These are phyloP conservation scores for Boletellus ananas DNA, from an alignment of 768 basidiomycete species.

Conservation along the genomic window DNA sequence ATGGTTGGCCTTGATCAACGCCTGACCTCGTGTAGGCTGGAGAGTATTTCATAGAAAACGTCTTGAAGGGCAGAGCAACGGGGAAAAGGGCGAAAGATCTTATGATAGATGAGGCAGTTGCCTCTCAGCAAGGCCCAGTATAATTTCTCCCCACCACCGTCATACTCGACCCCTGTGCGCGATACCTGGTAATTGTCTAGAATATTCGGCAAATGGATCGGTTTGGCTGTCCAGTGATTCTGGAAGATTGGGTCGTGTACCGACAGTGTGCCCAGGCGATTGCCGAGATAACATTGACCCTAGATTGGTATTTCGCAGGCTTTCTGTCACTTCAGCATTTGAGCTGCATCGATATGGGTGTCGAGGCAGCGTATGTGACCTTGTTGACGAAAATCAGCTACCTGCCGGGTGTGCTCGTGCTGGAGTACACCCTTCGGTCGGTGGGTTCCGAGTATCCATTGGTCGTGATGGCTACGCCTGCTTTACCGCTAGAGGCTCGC, in stretches of 20 bases:
- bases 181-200: constrained; percentile 3
- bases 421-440: constrained; percentile 48
- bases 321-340: neutral
- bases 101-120: constrained; percentile 19
- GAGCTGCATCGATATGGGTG: constrained; percentile 26
- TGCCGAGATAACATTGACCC: constrained; percentile 2
- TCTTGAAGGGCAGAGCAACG: constrained; percentile 58
- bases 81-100: constrained; percentile 39
- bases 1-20: neutral
- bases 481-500: constrained; percentile 48
- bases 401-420: constrained; percentile 52
- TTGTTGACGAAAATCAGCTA: constrained; percentile 67
- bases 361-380: constrained; percentile 65
- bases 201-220: neutral
- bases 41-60: constrained; percentile 92
- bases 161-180: neutral
- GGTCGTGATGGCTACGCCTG: constrained; percentile 69
- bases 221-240: no score
- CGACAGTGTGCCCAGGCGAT: neutral
- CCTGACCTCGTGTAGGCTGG: constrained; percentile 61
- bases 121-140: constrained; percentile 4
- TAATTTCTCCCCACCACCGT: neutral
- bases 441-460: constrained; percentile 69
- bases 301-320: no score
- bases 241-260: no score